Evolutionary conservation across 1,284 basidiomycete species (phyloP), one percentile per base, ranked within the genome.

Genomic region (Microbotryum lychnidis-dioicae): DNA sequence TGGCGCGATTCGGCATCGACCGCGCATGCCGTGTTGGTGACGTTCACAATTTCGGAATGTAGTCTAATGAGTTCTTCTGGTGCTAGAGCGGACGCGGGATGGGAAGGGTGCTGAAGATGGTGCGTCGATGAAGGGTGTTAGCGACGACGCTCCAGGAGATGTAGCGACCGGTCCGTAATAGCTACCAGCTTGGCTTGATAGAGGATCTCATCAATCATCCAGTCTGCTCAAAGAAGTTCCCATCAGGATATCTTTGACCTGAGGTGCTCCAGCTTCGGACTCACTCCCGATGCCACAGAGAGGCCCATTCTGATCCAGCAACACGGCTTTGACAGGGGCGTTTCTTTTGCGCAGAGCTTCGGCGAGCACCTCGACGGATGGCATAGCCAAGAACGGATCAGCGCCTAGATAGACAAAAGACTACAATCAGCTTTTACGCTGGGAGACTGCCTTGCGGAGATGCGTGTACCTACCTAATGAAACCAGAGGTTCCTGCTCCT

Each of bases 341-440:
- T 80, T 77, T 57, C 87, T 80, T 67, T 81, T 84, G 14, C 73
- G 69, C 10, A 89, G 76, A 18, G 79, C 69, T 0, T 72, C 63
- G 31, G 76, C 75, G 71, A 89, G 88, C 33, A 82, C 79, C 3
- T 80, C 79, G 1, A 85, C 67, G 4, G 79, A 65, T 2, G 86
- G 87, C 83, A 89, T 89, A 50, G 78, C 80, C 27, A 89, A 76
- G 49, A 89, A 81, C 0, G 89, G 88, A 72, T 90, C 88, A 72
- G 89, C 89, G 1, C 87, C 87, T 66, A 44, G 37, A 0, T 3
- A 5, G 18, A 8, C 21, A 25, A 7, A 21, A 4, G 2, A 16
- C 3, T 12, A 42, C 27, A 37, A 14, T 42, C 37, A 42, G 37
- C 9, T 42, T 42, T 42, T 42, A 12, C 10, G 10, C 4, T 42